A percentile compares a stretch with the other conserved stretches of the same genome.
Evolutionary conservation across 441 rosid genomes (phyloP).

Genomic region (Melastoma candidum): DNA sequence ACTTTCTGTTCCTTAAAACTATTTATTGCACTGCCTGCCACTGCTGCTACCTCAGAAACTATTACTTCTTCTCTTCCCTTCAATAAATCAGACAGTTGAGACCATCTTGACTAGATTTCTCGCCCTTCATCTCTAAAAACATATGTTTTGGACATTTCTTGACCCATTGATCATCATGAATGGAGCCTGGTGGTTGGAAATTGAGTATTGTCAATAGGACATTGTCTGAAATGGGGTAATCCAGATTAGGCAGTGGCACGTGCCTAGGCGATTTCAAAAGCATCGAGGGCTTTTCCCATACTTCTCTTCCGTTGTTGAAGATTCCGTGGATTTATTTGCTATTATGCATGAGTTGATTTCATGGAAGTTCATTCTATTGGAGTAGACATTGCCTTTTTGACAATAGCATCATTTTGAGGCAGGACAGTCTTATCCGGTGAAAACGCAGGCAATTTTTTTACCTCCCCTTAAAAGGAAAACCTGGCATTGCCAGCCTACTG

Average conservation of each 20-base stretch:
- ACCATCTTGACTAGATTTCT: background rate
- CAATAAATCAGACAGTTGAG: background rate
- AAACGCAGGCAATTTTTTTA: slow-evolving; percentile 8
- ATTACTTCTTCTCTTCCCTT: slow-evolving; percentile 7
- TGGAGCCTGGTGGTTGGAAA: too few relatives aligned
- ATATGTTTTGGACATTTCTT: background rate
- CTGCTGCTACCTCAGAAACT: background rate
- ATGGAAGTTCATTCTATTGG: slow-evolving; percentile 1
- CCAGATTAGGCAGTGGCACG: too few relatives aligned
- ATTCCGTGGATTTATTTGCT: too few relatives aligned
- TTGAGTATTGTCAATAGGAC: too few relatives aligned
- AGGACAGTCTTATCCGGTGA: slow-evolving; percentile 7
- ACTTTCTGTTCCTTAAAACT: background rate
- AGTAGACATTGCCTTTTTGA: background rate
- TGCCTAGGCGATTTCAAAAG: too few relatives aligned
- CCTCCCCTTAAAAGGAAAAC: slow-evolving; percentile 2
- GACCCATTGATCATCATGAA: too few relatives aligned
- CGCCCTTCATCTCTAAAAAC: slow-evolving; percentile 1
- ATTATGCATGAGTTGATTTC: too few relatives aligned
- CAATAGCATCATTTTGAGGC: slow-evolving; percentile 10
- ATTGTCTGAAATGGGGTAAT: too few relatives aligned
- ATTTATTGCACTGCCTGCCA: slow-evolving; percentile 5
- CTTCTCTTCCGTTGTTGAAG: too few relatives aligned
- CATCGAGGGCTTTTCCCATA: too few relatives aligned
- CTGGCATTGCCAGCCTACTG: slow-evolving; percentile 11